A percentile compares a stretch with the other conserved stretches of the same genome.
These are phyloP conservation scores for Mucor lusitanicus DNA, from an alignment of 371 early-diverging fungal genomes.

Conservation along the genomic window DNA sequence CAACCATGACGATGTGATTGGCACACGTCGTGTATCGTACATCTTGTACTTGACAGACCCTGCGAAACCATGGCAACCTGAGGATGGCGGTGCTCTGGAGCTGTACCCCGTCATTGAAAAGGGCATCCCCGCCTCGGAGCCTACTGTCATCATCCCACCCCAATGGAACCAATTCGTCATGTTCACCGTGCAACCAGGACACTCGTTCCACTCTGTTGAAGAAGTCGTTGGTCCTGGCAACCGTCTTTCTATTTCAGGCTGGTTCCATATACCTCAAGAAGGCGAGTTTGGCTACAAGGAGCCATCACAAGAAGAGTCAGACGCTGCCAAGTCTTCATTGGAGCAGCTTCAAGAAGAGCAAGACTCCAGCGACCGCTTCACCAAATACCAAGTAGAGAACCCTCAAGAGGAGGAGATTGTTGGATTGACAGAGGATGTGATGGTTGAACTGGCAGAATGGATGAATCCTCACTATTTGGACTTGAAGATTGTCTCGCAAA, in stretches of 20 bases:
- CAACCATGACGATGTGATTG: slow-evolving; percentile 84
- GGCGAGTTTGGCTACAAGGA: slow-evolving; percentile 61
- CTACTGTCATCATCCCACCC: slow-evolving; percentile 62
- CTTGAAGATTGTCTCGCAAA: slow-evolving; percentile 42
- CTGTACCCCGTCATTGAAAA: slow-evolving; percentile 67
- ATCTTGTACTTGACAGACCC: slow-evolving; percentile 69
- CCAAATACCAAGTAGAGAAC: slow-evolving; percentile 21
- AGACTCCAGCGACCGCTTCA: slow-evolving; percentile 9
- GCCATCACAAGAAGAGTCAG: slow-evolving; percentile 25
- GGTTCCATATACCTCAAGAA: slow-evolving; percentile 75
- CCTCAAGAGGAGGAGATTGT: slow-evolving; percentile 21
- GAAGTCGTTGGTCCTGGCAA: slow-evolving; percentile 67
- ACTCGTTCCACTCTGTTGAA: slow-evolving; percentile 80
- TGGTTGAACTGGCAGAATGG: slow-evolving; percentile 46
- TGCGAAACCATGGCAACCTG: slow-evolving; percentile 62
- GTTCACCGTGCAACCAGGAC: slow-evolving; percentile 79
- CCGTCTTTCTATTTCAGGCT: slow-evolving; percentile 71
- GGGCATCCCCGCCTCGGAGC: slow-evolving; percentile 65
- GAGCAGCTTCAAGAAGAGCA: slow-evolving; percentile 35
- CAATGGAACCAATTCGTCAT: slow-evolving; percentile 77
- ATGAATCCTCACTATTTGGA: slow-evolving; percentile 69
- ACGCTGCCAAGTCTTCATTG: slow-evolving; percentile 47
- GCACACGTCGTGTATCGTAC: slow-evolving; percentile 73
- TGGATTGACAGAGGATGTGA: slow-evolving; percentile 51
- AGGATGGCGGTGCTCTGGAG: slow-evolving; percentile 74